These are phyloP conservation scores for Austroboletus niveus DNA, from an alignment of 1,284 basidiomycete species.

Conservation along the genomic window DNA sequence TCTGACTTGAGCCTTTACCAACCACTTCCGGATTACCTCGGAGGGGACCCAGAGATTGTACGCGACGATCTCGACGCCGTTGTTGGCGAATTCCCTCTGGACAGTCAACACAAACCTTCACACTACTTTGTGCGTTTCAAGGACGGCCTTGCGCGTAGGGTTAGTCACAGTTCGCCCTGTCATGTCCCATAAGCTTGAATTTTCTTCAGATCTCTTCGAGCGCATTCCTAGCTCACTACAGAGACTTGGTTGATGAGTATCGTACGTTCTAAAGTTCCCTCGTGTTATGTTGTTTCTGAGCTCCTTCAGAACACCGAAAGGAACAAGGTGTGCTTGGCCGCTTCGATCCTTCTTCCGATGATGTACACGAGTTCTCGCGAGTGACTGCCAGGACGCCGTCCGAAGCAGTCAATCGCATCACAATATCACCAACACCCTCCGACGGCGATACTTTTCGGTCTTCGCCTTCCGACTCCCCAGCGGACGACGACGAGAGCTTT, in stretches of 20 bases:
- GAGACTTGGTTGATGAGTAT: conserved; percentile 53
- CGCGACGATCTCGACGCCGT: conserved; percentile 44
- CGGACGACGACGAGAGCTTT: conserved; percentile 24
- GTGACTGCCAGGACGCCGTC: conserved; percentile 38
- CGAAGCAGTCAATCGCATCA: conserved; percentile 5
- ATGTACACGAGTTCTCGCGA: conserved; percentile 62
- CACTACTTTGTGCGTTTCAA: conserved; percentile 62
- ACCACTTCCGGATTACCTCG: conserved; percentile 32
- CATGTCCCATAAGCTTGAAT: not conserved
- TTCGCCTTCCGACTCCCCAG: conserved; percentile 15
- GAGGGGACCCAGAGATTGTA: conserved; percentile 32
- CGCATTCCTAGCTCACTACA: conserved; percentile 39
- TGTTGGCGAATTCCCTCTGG: conserved; percentile 52
- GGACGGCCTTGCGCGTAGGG: conserved; percentile 61
- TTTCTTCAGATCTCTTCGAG: conserved; percentile 40
- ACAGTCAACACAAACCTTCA: conserved; percentile 31
- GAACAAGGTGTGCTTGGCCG: conserved; percentile 38
- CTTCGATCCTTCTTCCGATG: conserved; percentile 61
- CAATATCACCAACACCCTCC: conserved; percentile 4
- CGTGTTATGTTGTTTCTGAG: conserved; percentile 7
- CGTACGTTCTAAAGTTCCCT: conserved; percentile 39
- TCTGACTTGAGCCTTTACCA: conserved; percentile 44
- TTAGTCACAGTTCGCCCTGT: conserved; percentile 26
- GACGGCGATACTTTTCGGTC: conserved; percentile 10
- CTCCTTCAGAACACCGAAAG: conserved; percentile 42